A percentile compares a stretch with the other conserved stretches of the same genome.
These are phyloP conservation scores for Lipomyces yamadae DNA, from an alignment of 805 yeast genomes.

Conservation along the genomic window DNA sequence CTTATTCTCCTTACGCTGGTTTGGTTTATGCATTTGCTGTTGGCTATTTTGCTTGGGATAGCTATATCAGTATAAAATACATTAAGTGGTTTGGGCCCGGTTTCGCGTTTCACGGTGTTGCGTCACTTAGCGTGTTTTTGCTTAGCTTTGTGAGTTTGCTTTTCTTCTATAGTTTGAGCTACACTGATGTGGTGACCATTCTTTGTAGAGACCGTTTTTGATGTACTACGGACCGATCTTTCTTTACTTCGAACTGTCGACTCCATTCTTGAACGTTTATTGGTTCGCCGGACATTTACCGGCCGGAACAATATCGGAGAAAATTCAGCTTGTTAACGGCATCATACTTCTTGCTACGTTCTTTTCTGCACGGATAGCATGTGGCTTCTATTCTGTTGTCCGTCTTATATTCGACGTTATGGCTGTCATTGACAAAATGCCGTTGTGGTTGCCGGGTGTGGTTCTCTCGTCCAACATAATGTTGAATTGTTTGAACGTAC, in stretches of 20 bases:
- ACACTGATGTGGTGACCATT: neutral
- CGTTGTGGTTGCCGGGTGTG: slow-evolving; percentile 53
- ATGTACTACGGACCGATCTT: slow-evolving; percentile 83
- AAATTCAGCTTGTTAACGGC: slow-evolving; percentile 63
- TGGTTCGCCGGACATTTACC: slow-evolving; percentile 89
- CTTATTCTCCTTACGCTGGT: slow-evolving; percentile 75
- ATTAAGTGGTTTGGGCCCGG: slow-evolving; percentile 76
- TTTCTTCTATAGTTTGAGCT: neutral
- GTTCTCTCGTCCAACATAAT: slow-evolving; percentile 63
- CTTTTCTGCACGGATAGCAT: slow-evolving; percentile 75
- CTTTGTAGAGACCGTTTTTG: slow-evolving; percentile 63
- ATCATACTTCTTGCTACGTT: slow-evolving; percentile 68
- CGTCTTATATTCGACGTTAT: slow-evolving; percentile 56
- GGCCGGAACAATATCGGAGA: slow-evolving; percentile 62
- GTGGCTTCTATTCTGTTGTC: slow-evolving; percentile 82
- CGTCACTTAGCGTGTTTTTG: slow-evolving; percentile 75
- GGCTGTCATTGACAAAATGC: slow-evolving; percentile 51
- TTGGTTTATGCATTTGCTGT: slow-evolving; percentile 70
- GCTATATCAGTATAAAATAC: slow-evolving; percentile 67
- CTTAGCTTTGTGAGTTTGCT: slow-evolving; percentile 51
- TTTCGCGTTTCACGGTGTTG: slow-evolving; percentile 80
- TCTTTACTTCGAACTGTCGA: slow-evolving; percentile 81
- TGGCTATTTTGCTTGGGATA: slow-evolving; percentile 92
- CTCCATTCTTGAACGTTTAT: slow-evolving; percentile 92
- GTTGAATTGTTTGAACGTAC: slow-evolving; percentile 65